A percentile compares a stretch with the other conserved stretches of the same genome.
Evolutionary conservation across 2,329 filamentous ascomycete species (phyloP).

Genomic region (Colletotrichum chrysophilum): DNA sequence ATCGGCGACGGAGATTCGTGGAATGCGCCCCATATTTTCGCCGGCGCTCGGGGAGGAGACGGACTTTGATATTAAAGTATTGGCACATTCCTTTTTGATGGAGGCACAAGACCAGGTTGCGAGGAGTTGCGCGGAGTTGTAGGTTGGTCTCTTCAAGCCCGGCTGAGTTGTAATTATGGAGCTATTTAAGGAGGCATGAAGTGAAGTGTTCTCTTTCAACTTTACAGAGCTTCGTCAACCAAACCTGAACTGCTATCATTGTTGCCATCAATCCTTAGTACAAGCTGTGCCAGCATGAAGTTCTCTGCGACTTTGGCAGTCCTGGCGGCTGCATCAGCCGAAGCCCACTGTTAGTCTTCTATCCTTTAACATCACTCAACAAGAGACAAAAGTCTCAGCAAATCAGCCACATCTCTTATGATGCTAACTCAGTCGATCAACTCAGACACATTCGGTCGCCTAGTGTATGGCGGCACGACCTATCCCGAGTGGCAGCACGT

Average conservation of each 20-base stretch:
- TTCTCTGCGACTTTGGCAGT: background rate
- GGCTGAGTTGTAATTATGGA: background rate
- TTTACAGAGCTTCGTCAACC: background rate
- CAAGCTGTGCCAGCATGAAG: background rate
- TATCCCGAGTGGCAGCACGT: slow-evolving; percentile 33
- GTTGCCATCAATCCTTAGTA: background rate
- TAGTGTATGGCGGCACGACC: slow-evolving; percentile 10
- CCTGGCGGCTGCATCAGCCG: background rate
- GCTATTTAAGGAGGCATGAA: background rate
- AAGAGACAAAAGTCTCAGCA: background rate
- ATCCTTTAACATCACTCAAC: fast-evolving
- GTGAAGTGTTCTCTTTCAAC: background rate
- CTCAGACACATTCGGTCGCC: slow-evolving; percentile 11
- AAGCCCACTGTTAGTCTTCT: slow-evolving; percentile 6
- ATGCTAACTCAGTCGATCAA: background rate
- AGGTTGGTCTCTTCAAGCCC: background rate
- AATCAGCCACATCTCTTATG: background rate
- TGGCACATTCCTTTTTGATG: background rate
- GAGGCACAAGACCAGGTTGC: background rate
- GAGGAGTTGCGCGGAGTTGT: background rate
- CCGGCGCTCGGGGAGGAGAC: background rate
- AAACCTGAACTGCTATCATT: fast-evolving
- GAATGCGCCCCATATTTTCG: background rate
- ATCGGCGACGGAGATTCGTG: background rate
- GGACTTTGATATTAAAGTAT: background rate